Conservation (phyloP, 176 grass and related monocot genomes). For the Pharus latifolius region DNA sequence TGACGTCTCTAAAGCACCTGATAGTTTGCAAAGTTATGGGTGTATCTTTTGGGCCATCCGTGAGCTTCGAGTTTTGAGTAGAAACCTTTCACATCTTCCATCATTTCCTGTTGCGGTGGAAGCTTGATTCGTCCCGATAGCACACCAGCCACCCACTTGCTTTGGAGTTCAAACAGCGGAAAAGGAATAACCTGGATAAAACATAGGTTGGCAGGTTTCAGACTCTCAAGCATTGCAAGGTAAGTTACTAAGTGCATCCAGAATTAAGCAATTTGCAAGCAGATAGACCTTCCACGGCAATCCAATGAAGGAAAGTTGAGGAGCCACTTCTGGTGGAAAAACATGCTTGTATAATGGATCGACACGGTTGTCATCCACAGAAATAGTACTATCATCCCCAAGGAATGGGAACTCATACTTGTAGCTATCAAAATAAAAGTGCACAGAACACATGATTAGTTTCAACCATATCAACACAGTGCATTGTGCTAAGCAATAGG, state of each 20-base stretch:
- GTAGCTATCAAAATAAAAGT: conserved; percentile 38
- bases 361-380: conserved; percentile 61
- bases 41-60: conserved; percentile 88
- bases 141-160: conserved; percentile 79
- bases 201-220: not conserved
- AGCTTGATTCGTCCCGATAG: conserved; percentile 53
- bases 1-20: conserved; percentile 36
- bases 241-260: not conserved
- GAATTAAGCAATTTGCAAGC: not conserved
- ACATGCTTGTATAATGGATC: conserved; percentile 70
- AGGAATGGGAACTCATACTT: conserved; percentile 65
- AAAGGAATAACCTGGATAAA: conserved; percentile 56
- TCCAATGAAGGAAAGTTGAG: conserved; percentile 55
- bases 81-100: conserved; percentile 49
- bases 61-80: conserved; percentile 23
- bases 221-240: not conserved
- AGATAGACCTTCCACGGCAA: conserved; percentile 40
- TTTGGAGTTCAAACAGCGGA: conserved; percentile 78
- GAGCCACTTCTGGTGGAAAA: conserved; percentile 43
- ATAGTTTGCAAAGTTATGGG: conserved; percentile 48
- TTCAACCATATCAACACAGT: not conserved
- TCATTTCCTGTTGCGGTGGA: conserved; percentile 59
- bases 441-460: not conserved
- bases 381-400: conserved; percentile 33
- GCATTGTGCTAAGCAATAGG: not conserved